Conservation (phyloP, 768 basidiomycete genomes). For the Lentinula boryana region DNA sequence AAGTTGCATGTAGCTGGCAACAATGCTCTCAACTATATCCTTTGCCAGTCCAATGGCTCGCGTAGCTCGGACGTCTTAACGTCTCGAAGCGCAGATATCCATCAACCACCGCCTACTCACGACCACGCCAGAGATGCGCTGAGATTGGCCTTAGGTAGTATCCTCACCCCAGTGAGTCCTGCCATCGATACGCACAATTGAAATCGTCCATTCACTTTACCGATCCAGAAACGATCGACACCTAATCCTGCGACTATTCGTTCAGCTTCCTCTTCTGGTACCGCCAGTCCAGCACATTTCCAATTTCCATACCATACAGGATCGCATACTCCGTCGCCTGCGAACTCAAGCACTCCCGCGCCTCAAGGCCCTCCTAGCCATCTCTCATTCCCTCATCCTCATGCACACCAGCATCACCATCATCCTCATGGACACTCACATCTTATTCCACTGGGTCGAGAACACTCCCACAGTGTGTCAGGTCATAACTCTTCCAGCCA, state of each 20-base stretch:
- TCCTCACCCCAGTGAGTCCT: not conserved
- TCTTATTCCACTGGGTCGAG: not conserved
- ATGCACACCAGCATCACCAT: not conserved
- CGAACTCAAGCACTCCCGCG: not conserved
- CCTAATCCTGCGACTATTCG: not conserved
- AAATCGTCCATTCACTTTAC: not conserved
- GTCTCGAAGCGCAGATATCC: not conserved
- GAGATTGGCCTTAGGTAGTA: not conserved
- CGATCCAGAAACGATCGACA: not conserved
- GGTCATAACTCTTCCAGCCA: not conserved
- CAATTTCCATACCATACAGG: not conserved
- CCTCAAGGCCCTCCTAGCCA: not conserved
- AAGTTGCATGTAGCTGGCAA: not conserved
- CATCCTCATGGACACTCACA: not conserved
- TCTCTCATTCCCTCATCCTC: constrained; percentile 1
- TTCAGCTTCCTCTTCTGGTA: not conserved
- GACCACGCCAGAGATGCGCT: constrained; percentile 1
- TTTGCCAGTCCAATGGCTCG: not conserved
- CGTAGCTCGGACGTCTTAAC: not conserved
- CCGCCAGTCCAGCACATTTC: not conserved
- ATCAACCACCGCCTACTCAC: not conserved
- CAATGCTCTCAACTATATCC: not conserved
- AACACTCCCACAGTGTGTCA: not conserved
- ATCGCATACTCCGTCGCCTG: not conserved
- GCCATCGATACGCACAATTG: not conserved